phyloP scores from a whole-genome alignment of 2,329 filamentous ascomycete species.

The Pseudocercospora eumusae region DNA sequence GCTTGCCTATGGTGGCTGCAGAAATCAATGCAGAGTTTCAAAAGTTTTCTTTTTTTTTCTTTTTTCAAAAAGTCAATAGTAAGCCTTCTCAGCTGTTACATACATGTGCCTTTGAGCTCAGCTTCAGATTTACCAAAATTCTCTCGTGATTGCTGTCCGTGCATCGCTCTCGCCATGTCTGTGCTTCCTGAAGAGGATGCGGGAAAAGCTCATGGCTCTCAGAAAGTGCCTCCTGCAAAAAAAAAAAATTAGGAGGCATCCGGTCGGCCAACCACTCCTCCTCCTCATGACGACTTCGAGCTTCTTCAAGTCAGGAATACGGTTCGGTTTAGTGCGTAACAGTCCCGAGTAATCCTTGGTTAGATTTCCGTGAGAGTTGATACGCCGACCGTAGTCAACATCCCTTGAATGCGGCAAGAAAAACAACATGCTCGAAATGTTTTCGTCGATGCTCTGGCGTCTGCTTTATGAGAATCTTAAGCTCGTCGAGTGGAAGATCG shows the following conservation, averaged over 20 bases:
- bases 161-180: not conserved
- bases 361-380: not conserved
- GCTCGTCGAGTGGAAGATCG: not conserved
- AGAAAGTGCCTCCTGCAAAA: not conserved
- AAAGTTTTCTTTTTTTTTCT: no score
- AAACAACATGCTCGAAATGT: not conserved
- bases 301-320: not conserved
- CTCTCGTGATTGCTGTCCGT: not conserved
- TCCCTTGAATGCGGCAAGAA: not conserved
- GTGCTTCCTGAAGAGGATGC: not conserved
- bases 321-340: not conserved
- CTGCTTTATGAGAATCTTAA: not conserved
- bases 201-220: not conserved
- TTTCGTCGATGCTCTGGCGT: not conserved
- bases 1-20: constrained; percentile 6
- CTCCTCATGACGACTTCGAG: constrained; percentile 1
- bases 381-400: not conserved
- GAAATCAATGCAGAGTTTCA: not conserved
- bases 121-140: not conserved
- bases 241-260: not conserved
- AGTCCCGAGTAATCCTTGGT: not conserved
- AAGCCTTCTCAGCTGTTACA: not conserved
- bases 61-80: no score
- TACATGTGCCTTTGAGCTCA: not conserved
- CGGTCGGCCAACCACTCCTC: not conserved